Evolutionary conservation across 2,329 filamentous ascomycete species (phyloP), one percentile per base, ranked within the genome.

Genomic region (Capronia americana): DNA sequence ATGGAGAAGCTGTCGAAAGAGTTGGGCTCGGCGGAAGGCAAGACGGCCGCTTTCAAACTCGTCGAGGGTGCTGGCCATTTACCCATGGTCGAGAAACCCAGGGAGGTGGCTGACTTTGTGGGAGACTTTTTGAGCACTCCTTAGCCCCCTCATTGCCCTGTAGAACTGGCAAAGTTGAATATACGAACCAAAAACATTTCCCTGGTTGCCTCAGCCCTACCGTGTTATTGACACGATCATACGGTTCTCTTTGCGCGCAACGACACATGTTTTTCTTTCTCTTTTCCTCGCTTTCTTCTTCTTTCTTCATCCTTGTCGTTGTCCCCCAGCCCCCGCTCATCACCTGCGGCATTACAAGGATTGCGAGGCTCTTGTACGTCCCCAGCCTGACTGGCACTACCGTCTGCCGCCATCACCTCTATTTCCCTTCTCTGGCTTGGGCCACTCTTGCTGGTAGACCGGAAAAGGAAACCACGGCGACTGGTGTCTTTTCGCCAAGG

Each of bases 41-140:
- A 77, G 0, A 86, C 85, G 0, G 85, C 84, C 0, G 83, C 86
- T 65, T 83, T 93, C 70, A 87, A 84, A 75, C 77, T 90, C 64
- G 85, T 96, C 10, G 86, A 90, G 0, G 80, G 84, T 8, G 88
- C 92, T 0, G 92, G 92, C 0, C 92, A 96, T 80, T 78, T 96
- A 73, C 92, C 92, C 0, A 96, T 96, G 91, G 88, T 88, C 56
- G 92, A 96, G 79, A 85, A 87, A 70, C 88, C 91, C 0, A 79
- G 82, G 64, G 87, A 84, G 3, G 62, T 64, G 46, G 62, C 62
- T 8, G 62, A 55, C 4, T 64, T 60, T 56, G 62, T 64, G 55
- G 48, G 48, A 20, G 56, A 64, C 24, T 64, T 64, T 8, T 44
- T 44, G 38, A 44, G 38, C 38, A 17, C 38, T 8, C 14, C 14